Percentiles rank a stretch among this genome's conserved stretches.
Conservation (phyloP, 495 filamentous ascomycete species). For the Thermothielavioides terrestris region DNA sequence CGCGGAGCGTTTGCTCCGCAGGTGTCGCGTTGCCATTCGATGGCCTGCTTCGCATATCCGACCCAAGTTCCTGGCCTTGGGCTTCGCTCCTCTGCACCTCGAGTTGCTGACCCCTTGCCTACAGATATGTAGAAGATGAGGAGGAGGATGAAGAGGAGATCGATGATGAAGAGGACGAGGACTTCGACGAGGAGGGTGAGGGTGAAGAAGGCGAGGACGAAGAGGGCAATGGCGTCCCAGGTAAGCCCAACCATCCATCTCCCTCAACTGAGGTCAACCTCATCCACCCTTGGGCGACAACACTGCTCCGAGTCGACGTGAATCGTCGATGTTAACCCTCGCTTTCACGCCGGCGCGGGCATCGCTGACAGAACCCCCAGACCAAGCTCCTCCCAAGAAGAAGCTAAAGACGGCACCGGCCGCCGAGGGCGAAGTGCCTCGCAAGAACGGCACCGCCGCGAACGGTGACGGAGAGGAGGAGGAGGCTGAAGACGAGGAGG, state of each 20-base stretch:
- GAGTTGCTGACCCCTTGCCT: slow-evolving; percentile 6
- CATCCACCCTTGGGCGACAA: neutral
- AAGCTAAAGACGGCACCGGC: slow-evolving; percentile 35
- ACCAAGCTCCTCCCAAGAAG: slow-evolving; percentile 40
- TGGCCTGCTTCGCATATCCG: neutral
- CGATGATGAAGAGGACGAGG: slow-evolving; percentile 31
- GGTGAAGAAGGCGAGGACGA: slow-evolving; percentile 26
- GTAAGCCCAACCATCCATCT: slow-evolving; percentile 12
- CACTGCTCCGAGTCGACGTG: neutral
- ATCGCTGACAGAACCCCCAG: slow-evolving; percentile 6
- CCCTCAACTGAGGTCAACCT: neutral
- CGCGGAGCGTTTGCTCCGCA: neutral
- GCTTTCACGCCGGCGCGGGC: neutral
- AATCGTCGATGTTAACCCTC: neutral
- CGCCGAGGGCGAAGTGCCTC: slow-evolving; percentile 20
- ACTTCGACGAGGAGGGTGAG: slow-evolving; percentile 29
- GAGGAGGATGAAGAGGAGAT: slow-evolving; percentile 35
- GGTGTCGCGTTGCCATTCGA: neutral
- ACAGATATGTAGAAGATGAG: slow-evolving; percentile 32
- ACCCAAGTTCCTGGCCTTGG: neutral
- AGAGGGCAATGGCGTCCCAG: slow-evolving; percentile 21
- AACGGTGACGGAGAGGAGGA: slow-evolving; percentile 23
- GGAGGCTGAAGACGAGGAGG: slow-evolving; percentile 25
- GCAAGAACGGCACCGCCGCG: slow-evolving; percentile 24
- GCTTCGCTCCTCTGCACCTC: neutral